Conservation (phyloP, 345 rosid genomes). For the Eucalyptus marginata region DNA sequence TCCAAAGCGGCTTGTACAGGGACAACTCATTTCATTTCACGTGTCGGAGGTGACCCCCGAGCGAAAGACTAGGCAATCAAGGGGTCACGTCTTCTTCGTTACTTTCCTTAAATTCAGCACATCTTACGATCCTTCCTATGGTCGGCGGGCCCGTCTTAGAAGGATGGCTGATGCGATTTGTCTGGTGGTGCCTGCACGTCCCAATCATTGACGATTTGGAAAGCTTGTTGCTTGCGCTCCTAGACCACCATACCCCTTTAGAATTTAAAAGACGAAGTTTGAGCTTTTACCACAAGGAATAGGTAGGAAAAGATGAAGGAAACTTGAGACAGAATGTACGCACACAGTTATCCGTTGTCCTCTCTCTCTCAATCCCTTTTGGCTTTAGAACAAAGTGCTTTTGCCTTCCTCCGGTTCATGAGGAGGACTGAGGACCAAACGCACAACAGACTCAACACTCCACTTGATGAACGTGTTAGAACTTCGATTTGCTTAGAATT, state of each 20-base stretch:
- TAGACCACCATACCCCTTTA: neutral
- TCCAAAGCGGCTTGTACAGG: neutral
- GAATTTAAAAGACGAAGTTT: neutral
- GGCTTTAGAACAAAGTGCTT: neutral
- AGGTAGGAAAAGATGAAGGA: neutral
- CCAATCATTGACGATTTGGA: neutral
- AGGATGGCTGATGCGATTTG: neutral
- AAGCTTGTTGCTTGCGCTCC: neutral
- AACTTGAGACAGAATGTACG: neutral
- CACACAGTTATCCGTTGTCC: neutral
- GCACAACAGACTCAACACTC: neutral
- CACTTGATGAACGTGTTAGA: neutral
- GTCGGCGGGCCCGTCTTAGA: neutral
- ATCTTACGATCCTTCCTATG: neutral
- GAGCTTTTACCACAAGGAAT: neutral
- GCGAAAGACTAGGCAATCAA: neutral
- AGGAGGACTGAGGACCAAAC: neutral
- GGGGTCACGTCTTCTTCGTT: neutral
- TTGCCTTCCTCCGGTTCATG: neutral
- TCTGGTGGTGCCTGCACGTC: neutral
- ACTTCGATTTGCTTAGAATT: neutral
- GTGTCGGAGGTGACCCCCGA: neutral
- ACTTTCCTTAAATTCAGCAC: neutral
- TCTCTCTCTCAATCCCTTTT: neutral
- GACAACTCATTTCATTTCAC: neutral